These are phyloP conservation scores for Atalantia buxifolia DNA, from an alignment of 345 rosid species.

Conservation along the genomic window DNA sequence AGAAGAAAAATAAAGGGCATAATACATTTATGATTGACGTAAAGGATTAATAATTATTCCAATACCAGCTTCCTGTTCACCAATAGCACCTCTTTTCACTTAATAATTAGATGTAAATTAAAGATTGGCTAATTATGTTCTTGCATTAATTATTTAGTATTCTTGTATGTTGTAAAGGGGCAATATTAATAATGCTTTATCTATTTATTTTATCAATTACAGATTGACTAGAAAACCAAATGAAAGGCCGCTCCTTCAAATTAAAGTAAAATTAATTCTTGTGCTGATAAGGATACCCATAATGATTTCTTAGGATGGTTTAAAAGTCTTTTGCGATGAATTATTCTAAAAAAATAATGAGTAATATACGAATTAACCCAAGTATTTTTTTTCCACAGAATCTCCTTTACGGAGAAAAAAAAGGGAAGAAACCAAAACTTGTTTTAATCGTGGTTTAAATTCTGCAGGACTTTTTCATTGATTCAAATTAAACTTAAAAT, in stretches of 20 bases:
- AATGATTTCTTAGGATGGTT: not conserved
- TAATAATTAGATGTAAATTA: not conserved
- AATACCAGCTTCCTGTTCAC: not conserved
- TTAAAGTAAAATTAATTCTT: not conserved
- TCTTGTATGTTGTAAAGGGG: not conserved
- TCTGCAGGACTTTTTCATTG: not conserved
- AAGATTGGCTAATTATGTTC: not conserved
- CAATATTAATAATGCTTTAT: not conserved
- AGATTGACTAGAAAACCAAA: not conserved
- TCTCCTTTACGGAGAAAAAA: rapidly evolving
- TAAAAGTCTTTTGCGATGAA: not conserved
- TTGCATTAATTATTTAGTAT: not conserved
- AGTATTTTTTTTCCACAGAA: not conserved
- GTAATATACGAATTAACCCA: not conserved
- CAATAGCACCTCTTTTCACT: not conserved
- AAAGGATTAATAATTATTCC: constrained; percentile 7
- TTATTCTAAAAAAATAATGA: not conserved
- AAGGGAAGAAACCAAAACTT: not conserved
- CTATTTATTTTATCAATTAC: not conserved
- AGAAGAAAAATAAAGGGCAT: not conserved
- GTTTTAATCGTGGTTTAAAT: not conserved
- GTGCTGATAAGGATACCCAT: not conserved
- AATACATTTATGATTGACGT: constrained; percentile 32
- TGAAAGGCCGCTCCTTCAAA: not conserved
- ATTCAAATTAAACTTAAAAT: too few relatives aligned